phyloP scores from a whole-genome alignment of 305 asterid species.

The Fraxinus floribunda region DNA sequence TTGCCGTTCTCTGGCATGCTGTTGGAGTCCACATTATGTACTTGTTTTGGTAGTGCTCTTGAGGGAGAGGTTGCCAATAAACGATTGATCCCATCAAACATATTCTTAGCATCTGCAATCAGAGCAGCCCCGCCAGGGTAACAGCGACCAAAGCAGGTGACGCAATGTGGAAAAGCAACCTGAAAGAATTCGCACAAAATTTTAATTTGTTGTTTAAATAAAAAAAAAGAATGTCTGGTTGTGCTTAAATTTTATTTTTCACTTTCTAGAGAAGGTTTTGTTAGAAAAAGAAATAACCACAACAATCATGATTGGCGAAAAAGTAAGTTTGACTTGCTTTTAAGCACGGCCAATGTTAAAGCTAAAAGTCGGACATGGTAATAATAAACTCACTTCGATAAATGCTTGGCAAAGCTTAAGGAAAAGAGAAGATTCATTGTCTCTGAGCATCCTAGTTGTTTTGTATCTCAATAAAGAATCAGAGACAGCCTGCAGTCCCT shows the following conservation, averaged over 20 bases:
- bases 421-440: conserved; percentile 66
- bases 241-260: neutral
- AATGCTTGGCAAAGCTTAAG: conserved; percentile 78
- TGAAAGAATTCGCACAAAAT: conserved; percentile 17
- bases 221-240: neutral
- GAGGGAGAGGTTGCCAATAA: conserved; percentile 59
- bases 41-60: conserved; percentile 58
- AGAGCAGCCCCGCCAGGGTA: conserved; percentile 71
- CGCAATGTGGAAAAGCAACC: conserved; percentile 78
- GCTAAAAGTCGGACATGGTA: neutral
- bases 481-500: conserved; percentile 49
- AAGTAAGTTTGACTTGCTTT: neutral
- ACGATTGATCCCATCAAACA: conserved; percentile 61
- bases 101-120: conserved; percentile 60
- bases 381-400: conserved; percentile 49
- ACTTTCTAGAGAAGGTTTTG: neutral
- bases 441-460: conserved; percentile 50
- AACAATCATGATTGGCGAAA: neutral
- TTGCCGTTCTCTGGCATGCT: conserved; percentile 54
- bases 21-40: conserved; percentile 35
- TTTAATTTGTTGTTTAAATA: neutral
- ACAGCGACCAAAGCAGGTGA: conserved; percentile 74
- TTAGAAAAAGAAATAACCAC: neutral
- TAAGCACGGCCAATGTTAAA: neutral
- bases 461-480: conserved; percentile 62